A percentile compares a stretch with the other conserved stretches of the same genome.
Conservation (phyloP, 352 stramenopile species). For the Pythium brachiatum region DNA sequence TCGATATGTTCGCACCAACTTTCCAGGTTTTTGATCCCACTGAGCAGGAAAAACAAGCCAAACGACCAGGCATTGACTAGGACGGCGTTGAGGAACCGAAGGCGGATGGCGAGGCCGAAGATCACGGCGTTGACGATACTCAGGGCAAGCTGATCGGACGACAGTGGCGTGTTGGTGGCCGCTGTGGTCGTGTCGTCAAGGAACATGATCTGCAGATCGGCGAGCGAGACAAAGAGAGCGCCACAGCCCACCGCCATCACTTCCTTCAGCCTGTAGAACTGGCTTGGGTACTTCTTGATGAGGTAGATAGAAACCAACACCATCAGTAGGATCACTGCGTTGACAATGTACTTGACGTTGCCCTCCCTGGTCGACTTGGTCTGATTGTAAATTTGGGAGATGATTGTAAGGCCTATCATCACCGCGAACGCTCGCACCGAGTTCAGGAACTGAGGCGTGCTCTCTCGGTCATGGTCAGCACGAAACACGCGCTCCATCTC, state of each 20-base stretch:
- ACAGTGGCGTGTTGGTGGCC: not conserved
- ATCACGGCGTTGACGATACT: slow-evolving; percentile 57
- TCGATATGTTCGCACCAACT: slow-evolving; percentile 41
- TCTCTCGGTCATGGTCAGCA: slow-evolving; percentile 46
- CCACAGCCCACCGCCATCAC: slow-evolving; percentile 25
- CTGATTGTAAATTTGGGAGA: slow-evolving; percentile 41
- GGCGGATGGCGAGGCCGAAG: slow-evolving; percentile 51
- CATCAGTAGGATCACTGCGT: slow-evolving; percentile 23
- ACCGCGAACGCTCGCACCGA: slow-evolving; percentile 33
- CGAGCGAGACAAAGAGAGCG: slow-evolving; percentile 34
- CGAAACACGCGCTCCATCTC: slow-evolving; percentile 63
- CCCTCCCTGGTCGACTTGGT: slow-evolving; percentile 19
- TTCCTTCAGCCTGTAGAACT: slow-evolving; percentile 40
- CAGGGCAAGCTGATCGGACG: slow-evolving; percentile 33
- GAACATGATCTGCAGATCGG: slow-evolving; percentile 46
- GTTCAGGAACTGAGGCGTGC: slow-evolving; percentile 47
- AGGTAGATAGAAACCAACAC: slow-evolving; percentile 31
- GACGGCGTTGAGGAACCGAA: slow-evolving; percentile 56
- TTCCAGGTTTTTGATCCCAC: slow-evolving; percentile 15
- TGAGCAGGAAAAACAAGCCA: slow-evolving; percentile 32
- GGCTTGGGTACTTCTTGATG: slow-evolving; percentile 30
- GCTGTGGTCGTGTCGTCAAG: not conserved
- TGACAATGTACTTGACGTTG: slow-evolving; percentile 39
- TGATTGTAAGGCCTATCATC: slow-evolving; percentile 38
- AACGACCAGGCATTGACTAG: slow-evolving; percentile 45